phyloP scores from a whole-genome alignment of 139 green algal species.

The Raphidocelis subcapitata region DNA sequence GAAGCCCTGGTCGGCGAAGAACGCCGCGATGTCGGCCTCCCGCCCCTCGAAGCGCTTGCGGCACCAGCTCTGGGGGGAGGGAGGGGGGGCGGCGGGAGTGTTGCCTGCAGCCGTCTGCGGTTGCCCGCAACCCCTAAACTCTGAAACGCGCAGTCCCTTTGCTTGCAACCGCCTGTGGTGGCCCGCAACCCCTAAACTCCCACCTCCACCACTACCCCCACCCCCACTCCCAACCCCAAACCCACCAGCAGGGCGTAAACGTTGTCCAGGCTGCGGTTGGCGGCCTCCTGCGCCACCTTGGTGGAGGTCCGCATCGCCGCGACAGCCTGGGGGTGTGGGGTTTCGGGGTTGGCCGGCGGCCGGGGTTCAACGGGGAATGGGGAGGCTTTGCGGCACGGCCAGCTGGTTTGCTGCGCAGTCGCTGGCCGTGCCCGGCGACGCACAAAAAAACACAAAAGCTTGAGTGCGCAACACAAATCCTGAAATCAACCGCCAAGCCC shows the following conservation, averaged over 20 bases:
- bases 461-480: not conserved
- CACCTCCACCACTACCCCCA: too few species aligned
- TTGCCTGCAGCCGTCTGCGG: not conserved
- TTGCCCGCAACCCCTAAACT: too few species aligned
- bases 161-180: not conserved
- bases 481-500: too few species aligned
- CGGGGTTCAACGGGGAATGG: too few species aligned
- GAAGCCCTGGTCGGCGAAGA: constrained; percentile 53
- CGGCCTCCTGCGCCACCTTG: constrained; percentile 42
- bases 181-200: too few species aligned
- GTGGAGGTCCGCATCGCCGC: not conserved
- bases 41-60: constrained; percentile 69
- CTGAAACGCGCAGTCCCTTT: not conserved
- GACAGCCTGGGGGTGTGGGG: not conserved
- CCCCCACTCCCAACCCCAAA: constrained; percentile 2
- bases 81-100: constrained; percentile 31
- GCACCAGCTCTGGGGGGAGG: constrained; percentile 52
- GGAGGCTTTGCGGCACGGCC: too few species aligned
- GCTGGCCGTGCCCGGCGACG: not conserved
- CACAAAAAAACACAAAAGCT: not conserved
- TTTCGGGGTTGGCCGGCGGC: not conserved
- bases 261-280: constrained; percentile 74
- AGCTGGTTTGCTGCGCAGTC: not conserved
- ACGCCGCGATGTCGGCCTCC: constrained; percentile 46
- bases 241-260: constrained; percentile 31